Conservation (phyloP, 176 grass and related monocot species). For the Microstegium vimineum region DNA sequence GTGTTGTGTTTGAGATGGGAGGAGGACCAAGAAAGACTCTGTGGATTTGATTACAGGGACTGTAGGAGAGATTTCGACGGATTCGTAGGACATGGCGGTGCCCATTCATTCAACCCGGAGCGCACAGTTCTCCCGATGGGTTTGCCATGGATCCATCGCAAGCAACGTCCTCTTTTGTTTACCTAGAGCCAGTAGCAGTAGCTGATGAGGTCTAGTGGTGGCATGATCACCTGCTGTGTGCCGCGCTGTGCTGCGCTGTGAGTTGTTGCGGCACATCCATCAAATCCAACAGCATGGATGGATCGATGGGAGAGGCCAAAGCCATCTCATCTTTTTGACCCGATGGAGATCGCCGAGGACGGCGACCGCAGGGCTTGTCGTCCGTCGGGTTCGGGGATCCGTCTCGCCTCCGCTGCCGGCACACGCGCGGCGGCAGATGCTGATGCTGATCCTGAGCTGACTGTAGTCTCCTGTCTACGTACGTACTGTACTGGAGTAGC, state of each 20-base stretch:
- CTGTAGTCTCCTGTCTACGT: neutral
- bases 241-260: neutral
- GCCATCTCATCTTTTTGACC: neutral
- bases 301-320: neutral
- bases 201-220: too few relatives aligned
- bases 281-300: neutral
- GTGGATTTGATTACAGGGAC: neutral
- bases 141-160: neutral
- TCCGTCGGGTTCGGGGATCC: neutral
- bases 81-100: slow-evolving; percentile 37
- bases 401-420: neutral
- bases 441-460: too few relatives aligned
- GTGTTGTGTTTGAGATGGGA: neutral
- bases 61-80: slow-evolving; percentile 20
- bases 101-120: neutral
- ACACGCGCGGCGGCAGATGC: neutral
- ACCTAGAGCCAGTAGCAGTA: neutral
- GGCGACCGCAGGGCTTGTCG: neutral
- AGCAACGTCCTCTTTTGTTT: neutral
- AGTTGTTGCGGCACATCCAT: slow-evolving; percentile 4
- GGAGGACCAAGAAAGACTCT: neutral
- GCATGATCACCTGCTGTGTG: neutral
- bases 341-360: neutral
- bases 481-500: too few relatives aligned
- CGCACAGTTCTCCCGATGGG: neutral